Conservation (phyloP, 495 filamentous ascomycete species). For the Tuber magnatum region DNA sequence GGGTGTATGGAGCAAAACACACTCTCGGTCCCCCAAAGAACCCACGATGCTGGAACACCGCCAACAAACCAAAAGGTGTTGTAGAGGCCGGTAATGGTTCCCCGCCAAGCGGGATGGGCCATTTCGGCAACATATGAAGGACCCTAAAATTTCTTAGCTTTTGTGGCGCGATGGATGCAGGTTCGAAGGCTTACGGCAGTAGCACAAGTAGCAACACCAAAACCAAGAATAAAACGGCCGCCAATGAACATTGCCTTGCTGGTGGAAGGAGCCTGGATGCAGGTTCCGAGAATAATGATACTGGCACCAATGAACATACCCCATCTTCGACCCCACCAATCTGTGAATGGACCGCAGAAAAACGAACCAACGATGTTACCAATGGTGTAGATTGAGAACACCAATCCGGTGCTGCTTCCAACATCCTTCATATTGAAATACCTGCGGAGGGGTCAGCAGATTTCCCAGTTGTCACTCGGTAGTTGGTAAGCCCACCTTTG, state of each 20-base stretch:
- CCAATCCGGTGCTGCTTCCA: constrained; percentile 44
- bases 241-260: constrained; percentile 52
- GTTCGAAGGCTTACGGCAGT: constrained; percentile 6
- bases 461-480: background rate
- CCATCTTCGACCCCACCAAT: constrained; percentile 37
- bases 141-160: constrained; percentile 46
- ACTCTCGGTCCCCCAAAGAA: constrained; percentile 50
- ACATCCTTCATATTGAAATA: constrained; percentile 25
- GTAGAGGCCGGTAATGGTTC: constrained; percentile 51
- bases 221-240: constrained; percentile 54
- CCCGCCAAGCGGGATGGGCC: constrained; percentile 52
- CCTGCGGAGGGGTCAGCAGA: background rate
- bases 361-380: constrained; percentile 51
- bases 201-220: constrained; percentile 44
- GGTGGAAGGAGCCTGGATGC: constrained; percentile 40
- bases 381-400: constrained; percentile 51
- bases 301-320: constrained; percentile 40
- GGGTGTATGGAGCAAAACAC: constrained; percentile 49
- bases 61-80: constrained; percentile 55
- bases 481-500: constrained; percentile 16
- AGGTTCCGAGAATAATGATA: constrained; percentile 40
- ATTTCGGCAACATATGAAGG: constrained; percentile 48
- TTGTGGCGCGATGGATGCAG: constrained; percentile 11
- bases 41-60: constrained; percentile 44
- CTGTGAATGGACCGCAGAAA: constrained; percentile 41